A percentile compares a stretch with the other conserved stretches of the same genome.
These are phyloP conservation scores for Collybia nuda DNA, from an alignment of 768 basidiomycete species.

Conservation along the genomic window DNA sequence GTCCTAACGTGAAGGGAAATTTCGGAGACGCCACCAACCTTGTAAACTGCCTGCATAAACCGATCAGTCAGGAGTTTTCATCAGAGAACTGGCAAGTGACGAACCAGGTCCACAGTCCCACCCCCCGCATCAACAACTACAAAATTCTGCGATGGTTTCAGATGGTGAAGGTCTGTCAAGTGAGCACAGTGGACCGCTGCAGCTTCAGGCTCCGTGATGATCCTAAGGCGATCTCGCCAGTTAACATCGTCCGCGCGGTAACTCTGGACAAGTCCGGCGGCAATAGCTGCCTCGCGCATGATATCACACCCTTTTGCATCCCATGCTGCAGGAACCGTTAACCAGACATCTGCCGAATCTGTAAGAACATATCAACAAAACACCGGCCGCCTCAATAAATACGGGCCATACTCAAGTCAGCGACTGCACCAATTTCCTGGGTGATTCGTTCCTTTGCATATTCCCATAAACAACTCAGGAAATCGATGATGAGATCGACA, in stretches of 20 bases:
- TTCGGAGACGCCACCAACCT: conserved; percentile 28
- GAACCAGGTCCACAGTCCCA: conserved; percentile 58
- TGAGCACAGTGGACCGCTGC: conserved; percentile 91
- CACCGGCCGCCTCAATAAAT: not conserved
- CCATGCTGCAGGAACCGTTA: conserved; percentile 91
- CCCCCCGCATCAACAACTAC: conserved; percentile 93
- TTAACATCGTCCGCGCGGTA: conserved; percentile 64
- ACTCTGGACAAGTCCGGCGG: conserved; percentile 76
- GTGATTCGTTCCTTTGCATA: conserved; percentile 88
- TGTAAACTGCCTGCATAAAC: conserved; percentile 50
- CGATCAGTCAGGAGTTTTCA: conserved; percentile 20
- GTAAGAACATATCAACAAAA: conserved; percentile 8
- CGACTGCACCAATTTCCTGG: conserved; percentile 81
- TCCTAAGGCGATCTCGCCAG: conserved; percentile 81
- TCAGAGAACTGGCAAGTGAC: conserved; percentile 5
- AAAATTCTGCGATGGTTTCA: conserved; percentile 81
- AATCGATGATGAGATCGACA: conserved; percentile 81
- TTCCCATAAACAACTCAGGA: conserved; percentile 81
- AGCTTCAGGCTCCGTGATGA: conserved; percentile 84
- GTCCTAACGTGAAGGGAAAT: not conserved
- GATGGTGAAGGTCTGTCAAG: conserved; percentile 75
- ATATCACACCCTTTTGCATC: conserved; percentile 82
- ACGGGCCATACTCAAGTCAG: conserved; percentile 73
- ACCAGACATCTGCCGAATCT: conserved; percentile 84
- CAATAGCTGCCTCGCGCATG: conserved; percentile 84